Evolutionary conservation across 2,329 filamentous ascomycete genomes (phyloP).

Genomic region (Diaporthe batatas): DNA sequence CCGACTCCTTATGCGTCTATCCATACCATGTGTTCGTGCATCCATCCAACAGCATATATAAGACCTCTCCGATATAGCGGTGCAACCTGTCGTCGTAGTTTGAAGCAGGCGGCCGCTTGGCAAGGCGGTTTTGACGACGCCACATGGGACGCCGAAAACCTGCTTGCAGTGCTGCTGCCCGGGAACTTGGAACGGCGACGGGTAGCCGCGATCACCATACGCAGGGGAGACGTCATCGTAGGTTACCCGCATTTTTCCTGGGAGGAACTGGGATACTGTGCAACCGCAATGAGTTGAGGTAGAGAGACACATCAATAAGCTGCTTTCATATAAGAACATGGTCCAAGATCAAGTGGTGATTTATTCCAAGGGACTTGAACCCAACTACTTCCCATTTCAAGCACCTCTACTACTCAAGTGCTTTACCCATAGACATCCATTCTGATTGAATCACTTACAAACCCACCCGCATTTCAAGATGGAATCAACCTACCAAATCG

Average conservation of each 20-base stretch:
- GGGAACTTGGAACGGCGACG: constrained; percentile 34
- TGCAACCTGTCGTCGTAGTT: constrained; percentile 9
- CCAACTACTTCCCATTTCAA: background rate
- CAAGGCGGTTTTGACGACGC: background rate
- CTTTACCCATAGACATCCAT: background rate
- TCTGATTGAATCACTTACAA: background rate
- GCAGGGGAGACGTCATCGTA: constrained; percentile 33
- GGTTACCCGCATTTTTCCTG: background rate
- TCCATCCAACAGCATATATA: background rate
- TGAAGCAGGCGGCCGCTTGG: background rate
- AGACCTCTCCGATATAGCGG: background rate
- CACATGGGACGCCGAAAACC: constrained; percentile 24
- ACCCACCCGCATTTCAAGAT: constrained; percentile 15
- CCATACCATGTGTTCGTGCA: background rate
- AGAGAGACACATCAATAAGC: too few relatives aligned
- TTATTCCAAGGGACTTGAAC: background rate
- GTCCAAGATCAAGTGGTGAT: background rate
- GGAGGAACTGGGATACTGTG: constrained; percentile 8
- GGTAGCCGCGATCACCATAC: constrained; percentile 17
- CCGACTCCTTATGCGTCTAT: background rate
- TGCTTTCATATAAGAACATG: background rate
- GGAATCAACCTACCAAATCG: constrained; percentile 42
- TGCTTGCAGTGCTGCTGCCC: constrained; percentile 23
- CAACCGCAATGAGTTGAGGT: background rate
- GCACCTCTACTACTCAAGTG: background rate